These are phyloP conservation scores for Chalaropsis ovoidea DNA, from an alignment of 2,329 filamentous ascomycete genomes.

Conservation along the genomic window DNA sequence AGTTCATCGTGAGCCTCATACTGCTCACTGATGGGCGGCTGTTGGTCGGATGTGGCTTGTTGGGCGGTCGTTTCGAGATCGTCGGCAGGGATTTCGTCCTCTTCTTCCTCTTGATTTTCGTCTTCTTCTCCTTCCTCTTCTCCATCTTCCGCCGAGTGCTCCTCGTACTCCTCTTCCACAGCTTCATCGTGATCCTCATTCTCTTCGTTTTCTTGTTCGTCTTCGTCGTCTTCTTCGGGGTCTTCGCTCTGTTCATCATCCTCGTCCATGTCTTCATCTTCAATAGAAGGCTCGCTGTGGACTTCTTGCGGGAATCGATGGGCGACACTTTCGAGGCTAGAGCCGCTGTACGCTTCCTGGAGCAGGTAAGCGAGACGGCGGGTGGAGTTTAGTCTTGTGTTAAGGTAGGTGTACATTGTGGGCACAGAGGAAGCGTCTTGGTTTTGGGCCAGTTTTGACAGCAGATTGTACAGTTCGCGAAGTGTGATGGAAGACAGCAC, in stretches of 20 bases:
- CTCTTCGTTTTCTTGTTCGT: slow-evolving; percentile 25
- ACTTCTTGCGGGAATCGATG: slow-evolving; percentile 33
- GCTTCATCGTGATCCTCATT: slow-evolving; percentile 21
- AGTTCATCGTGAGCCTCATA: slow-evolving; percentile 31
- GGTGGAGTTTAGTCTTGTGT: slow-evolving; percentile 35
- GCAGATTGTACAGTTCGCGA: slow-evolving; percentile 37
- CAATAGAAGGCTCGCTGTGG: slow-evolving; percentile 29
- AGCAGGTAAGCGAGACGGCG: slow-evolving; percentile 36
- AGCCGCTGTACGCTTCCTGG: slow-evolving; percentile 37
- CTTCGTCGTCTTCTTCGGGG: slow-evolving; percentile 26
- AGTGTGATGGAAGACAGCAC: slow-evolving; percentile 34
- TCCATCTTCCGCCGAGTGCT: slow-evolving; percentile 25
- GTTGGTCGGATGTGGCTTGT: slow-evolving; percentile 26
- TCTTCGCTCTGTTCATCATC: slow-evolving; percentile 27
- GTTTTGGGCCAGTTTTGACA: slow-evolving; percentile 38
- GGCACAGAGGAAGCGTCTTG: slow-evolving; percentile 36
- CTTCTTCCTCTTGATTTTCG: slow-evolving; percentile 24
- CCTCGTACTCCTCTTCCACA: slow-evolving; percentile 25
- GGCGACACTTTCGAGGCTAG: slow-evolving; percentile 36
- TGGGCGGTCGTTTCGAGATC: slow-evolving; percentile 25
- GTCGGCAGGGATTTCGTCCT: slow-evolving; percentile 24
- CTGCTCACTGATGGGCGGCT: slow-evolving; percentile 31
- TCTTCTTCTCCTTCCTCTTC: slow-evolving; percentile 25
- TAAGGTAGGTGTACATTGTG: slow-evolving; percentile 37
- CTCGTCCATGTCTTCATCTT: slow-evolving; percentile 26